These are phyloP conservation scores for Echeveria elegans DNA, from an alignment of 164 flowering plant genomes.

Conservation along the genomic window DNA sequence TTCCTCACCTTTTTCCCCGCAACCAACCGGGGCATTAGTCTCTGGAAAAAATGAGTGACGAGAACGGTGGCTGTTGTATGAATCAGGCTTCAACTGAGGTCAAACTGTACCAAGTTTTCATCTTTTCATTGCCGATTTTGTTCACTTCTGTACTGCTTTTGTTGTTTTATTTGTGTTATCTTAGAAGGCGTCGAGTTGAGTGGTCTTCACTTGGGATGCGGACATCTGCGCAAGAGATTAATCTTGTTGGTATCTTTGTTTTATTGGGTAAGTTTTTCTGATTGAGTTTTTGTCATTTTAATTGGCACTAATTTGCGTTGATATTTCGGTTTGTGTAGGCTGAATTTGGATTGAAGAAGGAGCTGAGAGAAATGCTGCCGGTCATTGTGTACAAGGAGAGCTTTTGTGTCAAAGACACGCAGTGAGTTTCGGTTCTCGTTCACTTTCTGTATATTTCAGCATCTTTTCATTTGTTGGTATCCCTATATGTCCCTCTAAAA, in stretches of 20 bases:
- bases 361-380: conserved; percentile 81
- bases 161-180: conserved; percentile 51
- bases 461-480: background rate
- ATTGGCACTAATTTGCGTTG: background rate
- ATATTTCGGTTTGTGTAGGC: conserved; percentile 14
- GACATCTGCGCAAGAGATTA: conserved; percentile 13
- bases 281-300: background rate
- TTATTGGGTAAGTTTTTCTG: background rate
- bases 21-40: too few species aligned
- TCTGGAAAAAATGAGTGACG: background rate
- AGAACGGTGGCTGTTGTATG: background rate
- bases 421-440: conserved; percentile 33
- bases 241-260: conserved; percentile 27
- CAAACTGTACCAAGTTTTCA: conserved; percentile 50
- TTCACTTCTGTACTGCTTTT: conserved; percentile 46
- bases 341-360: conserved; percentile 67
- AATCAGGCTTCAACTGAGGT: conserved; percentile 31
- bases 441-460: background rate
- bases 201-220: conserved; percentile 63
- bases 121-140: conserved; percentile 53
- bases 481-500: background rate
- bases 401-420: conserved; percentile 62
- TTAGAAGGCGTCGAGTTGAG: conserved; percentile 52
- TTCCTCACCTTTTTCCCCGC: too few species aligned
- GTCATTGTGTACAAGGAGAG: conserved; percentile 66